These are phyloP conservation scores for Saccharomyces eubayanus DNA, from an alignment of 805 yeast genomes.

Conservation along the genomic window DNA sequence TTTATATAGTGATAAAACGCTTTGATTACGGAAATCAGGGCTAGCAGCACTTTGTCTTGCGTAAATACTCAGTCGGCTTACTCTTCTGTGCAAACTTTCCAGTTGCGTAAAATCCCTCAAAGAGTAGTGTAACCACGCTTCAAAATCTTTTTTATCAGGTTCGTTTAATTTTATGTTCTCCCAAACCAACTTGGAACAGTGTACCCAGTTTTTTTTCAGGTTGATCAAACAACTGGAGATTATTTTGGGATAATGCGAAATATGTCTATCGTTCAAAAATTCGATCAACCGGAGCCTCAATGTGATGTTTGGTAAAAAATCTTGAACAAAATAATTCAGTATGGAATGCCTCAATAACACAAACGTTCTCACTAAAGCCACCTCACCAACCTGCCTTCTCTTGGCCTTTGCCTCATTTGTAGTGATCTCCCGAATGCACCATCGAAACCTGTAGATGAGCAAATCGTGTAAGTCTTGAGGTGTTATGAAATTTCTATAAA, in stretches of 20 bases:
- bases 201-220: conserved; percentile 44
- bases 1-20: conserved; percentile 25
- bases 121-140: conserved; percentile 19
- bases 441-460: conserved; percentile 55
- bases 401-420: conserved; percentile 15
- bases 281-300: conserved; percentile 39
- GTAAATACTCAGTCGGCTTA: conserved; percentile 23
- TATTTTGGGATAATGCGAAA: conserved; percentile 16
- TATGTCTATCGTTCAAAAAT: conserved; percentile 34
- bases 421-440: conserved; percentile 48
- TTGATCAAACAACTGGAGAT: conserved; percentile 36
- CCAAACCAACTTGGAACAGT: conserved; percentile 20
- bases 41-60: conserved; percentile 26
- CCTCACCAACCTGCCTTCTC: conserved; percentile 45
- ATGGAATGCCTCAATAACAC: conserved; percentile 87
- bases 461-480: conserved; percentile 51
- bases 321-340: conserved; percentile 77
- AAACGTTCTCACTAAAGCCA: conserved; percentile 71
- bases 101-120: conserved; percentile 19
- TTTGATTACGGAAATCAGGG: conserved; percentile 28
- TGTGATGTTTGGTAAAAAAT: conserved; percentile 51
- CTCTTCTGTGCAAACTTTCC: conserved; percentile 11
- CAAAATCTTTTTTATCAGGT: conserved; percentile 9
- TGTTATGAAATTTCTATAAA: conserved; percentile 64
- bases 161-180: conserved; percentile 18